These are phyloP conservation scores for Silene noctiflora DNA, from an alignment of 179 eudicot species.

Conservation along the genomic window DNA sequence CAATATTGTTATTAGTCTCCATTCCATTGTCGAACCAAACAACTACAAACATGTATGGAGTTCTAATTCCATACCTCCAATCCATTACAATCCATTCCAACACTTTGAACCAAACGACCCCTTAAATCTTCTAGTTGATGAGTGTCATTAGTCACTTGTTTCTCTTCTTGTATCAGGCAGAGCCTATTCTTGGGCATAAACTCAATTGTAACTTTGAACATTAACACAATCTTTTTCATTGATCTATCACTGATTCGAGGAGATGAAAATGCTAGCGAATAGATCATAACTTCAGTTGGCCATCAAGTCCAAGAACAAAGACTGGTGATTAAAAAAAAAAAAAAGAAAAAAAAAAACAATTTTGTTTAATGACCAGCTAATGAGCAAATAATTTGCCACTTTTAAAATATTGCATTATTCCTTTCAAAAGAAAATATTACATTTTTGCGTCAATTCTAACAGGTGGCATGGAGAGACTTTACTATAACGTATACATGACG, in stretches of 20 bases:
- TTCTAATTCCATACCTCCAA: too few species aligned
- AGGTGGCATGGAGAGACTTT: slow-evolving; percentile 18
- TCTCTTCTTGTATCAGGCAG: background rate
- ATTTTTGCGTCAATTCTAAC: slow-evolving; percentile 28
- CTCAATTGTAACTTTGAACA: slow-evolving; percentile 2
- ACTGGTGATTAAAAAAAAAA: slow-evolving; percentile 19
- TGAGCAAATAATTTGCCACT: slow-evolving; percentile 23
- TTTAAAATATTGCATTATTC: slow-evolving; percentile 10
- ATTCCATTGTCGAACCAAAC: too few species aligned
- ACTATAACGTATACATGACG: background rate
- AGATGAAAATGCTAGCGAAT: background rate
- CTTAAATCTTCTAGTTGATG: background rate
- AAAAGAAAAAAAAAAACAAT: too few species aligned
- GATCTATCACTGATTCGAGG: background rate
- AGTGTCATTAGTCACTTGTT: background rate
- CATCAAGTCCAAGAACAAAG: slow-evolving; percentile 3
- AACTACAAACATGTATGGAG: too few species aligned
- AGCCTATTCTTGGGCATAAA: background rate
- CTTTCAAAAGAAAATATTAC: background rate
- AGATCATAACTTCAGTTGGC: slow-evolving; percentile 1
- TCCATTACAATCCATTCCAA: too few species aligned
- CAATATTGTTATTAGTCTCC: too few species aligned
- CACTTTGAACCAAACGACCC: too few species aligned
- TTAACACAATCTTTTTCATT: slow-evolving; percentile 2
- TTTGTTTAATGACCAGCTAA: slow-evolving; percentile 25